phyloP scores from a whole-genome alignment of 495 filamentous ascomycete species.

The Aspergillus baeticus region DNA sequence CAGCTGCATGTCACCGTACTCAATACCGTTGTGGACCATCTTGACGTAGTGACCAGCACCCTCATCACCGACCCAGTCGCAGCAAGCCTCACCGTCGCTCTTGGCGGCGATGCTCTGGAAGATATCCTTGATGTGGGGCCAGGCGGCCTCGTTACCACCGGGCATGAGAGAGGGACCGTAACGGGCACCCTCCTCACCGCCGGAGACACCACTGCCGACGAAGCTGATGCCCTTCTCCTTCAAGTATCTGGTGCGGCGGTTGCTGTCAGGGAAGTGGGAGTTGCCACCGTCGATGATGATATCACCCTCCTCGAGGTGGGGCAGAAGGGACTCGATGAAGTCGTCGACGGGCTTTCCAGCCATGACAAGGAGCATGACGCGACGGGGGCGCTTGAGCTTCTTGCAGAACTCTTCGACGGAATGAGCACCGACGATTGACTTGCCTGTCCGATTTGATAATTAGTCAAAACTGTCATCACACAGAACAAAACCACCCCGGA shows the following conservation, averaged over 20 bases:
- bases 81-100: constrained; percentile 94
- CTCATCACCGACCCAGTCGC: constrained; percentile 99
- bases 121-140: constrained; percentile 98
- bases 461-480: background rate
- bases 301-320: constrained; percentile 85
- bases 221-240: constrained; percentile 86
- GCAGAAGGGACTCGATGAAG: constrained; percentile 95
- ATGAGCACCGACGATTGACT: constrained; percentile 89
- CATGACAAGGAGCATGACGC: constrained; percentile 97
- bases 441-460: constrained; percentile 53
- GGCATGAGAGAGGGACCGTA: constrained; percentile 98
- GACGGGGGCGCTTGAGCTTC: constrained; percentile 95
- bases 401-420: constrained; percentile 88
- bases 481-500: background rate
- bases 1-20: constrained; percentile 99
- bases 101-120: constrained; percentile 98
- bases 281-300: constrained; percentile 99
- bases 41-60: constrained; percentile 99
- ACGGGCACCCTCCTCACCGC: constrained; percentile 98
- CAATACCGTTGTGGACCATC: constrained; percentile 99
- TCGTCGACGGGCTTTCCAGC: constrained; percentile 96
- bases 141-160: constrained; percentile 95
- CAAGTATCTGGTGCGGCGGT: constrained; percentile 89
- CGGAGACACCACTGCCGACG: constrained; percentile 96
- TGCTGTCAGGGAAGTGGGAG: constrained; percentile 98